phyloP scores from a whole-genome alignment of 768 basidiomycete species.

The Lyophyllum semitale region DNA sequence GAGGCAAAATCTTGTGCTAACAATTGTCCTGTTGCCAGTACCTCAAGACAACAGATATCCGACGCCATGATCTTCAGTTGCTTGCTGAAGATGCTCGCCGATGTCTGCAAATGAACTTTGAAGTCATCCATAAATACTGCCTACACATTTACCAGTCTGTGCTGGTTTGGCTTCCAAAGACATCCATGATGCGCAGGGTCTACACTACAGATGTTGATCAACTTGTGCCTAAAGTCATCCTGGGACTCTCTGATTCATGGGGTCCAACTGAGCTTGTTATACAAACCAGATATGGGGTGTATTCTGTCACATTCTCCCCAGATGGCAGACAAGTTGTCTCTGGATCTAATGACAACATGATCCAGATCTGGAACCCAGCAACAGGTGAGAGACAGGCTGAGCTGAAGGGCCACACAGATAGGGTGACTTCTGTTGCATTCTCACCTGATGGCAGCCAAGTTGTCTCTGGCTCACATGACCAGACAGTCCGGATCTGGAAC shows the following conservation, averaged over 20 bases:
- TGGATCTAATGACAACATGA: background rate
- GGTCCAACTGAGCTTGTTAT: background rate
- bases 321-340: background rate
- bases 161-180: background rate
- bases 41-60: background rate
- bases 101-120: slow-evolving; percentile 14
- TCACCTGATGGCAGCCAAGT: too few species aligned
- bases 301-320: background rate
- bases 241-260: background rate
- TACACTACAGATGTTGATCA: background rate
- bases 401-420: too few species aligned
- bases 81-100: slow-evolving; percentile 10
- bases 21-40: background rate
- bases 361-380: too few species aligned
- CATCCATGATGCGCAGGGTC: background rate
- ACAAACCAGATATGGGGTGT: background rate
- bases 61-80: background rate
- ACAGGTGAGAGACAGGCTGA: too few species aligned
- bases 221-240: background rate
- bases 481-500: too few species aligned
- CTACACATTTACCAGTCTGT: background rate
- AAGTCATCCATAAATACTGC: background rate
- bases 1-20: background rate
- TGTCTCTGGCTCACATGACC: too few species aligned
- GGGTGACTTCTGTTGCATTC: too few species aligned